Conservation (phyloP, 768 basidiomycete genomes). For the Fomitopsis pulvina region DNA sequence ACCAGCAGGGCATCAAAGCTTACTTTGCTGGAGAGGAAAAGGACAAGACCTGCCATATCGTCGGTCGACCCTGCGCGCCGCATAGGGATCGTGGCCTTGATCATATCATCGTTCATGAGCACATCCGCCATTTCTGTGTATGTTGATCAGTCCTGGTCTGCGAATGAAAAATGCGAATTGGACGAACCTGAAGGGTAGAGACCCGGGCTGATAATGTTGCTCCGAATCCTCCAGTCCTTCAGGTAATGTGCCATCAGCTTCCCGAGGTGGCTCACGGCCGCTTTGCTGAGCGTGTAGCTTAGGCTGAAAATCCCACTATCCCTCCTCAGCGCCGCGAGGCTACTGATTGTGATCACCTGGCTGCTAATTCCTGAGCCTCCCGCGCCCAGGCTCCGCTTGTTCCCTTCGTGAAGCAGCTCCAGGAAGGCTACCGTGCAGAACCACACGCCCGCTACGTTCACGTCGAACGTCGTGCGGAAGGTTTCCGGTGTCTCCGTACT, state of each 20-base stretch:
- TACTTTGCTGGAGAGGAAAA: constrained; percentile 57
- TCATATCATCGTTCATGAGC: constrained; percentile 33
- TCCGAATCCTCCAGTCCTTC: constrained; percentile 59
- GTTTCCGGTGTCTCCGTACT: constrained; percentile 51
- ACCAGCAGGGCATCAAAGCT: background rate
- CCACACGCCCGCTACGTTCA: constrained; percentile 67
- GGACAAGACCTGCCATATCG: too few species aligned
- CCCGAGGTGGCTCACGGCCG: constrained; percentile 68
- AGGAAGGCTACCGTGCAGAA: constrained; percentile 79
- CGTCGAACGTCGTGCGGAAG: constrained; percentile 61
- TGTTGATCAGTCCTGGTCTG: too few species aligned
- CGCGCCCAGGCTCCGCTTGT: constrained; percentile 23
- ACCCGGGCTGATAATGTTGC: constrained; percentile 71
- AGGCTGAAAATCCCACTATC: constrained; percentile 60
- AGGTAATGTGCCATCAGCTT: constrained; percentile 70
- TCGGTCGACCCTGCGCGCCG: constrained; percentile 50
- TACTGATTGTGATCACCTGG: constrained; percentile 65
- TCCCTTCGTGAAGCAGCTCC: constrained; percentile 73
- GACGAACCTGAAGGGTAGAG: constrained; percentile 71
- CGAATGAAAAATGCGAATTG: too few species aligned
- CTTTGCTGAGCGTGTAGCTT: constrained; percentile 74
- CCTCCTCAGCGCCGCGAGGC: constrained; percentile 42
- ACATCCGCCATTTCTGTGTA: constrained; percentile 74
- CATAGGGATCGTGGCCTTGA: constrained; percentile 51
- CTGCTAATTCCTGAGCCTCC: constrained; percentile 17